Percentiles rank a stretch among this genome's conserved stretches.
phyloP scores from a whole-genome alignment of 2,329 filamentous ascomycete genomes.

The Paraphoma sp. region DNA sequence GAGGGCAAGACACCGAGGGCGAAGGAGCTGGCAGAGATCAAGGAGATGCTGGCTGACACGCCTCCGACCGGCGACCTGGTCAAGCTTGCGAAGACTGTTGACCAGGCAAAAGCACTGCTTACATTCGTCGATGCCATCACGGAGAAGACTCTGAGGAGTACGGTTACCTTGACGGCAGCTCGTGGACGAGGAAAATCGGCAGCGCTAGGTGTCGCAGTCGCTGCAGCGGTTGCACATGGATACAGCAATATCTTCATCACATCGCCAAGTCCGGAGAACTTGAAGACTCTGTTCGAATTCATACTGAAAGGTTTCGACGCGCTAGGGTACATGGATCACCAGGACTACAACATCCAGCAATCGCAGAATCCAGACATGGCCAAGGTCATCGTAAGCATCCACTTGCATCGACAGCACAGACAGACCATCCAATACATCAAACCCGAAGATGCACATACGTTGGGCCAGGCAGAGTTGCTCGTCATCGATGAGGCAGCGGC shows the following conservation, averaged over 20 bases:
- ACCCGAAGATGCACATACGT: slow-evolving; percentile 91
- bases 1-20: slow-evolving; percentile 73
- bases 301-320: slow-evolving; percentile 98
- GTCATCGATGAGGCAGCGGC: slow-evolving; percentile 98
- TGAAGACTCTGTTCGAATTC: slow-evolving; percentile 98
- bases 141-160: slow-evolving; percentile 93
- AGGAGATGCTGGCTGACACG: slow-evolving; percentile 83
- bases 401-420: slow-evolving; percentile 91
- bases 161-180: slow-evolving; percentile 89
- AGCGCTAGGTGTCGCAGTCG: slow-evolving; percentile 90
- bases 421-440: slow-evolving; percentile 99
- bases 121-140: slow-evolving; percentile 96
- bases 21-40: slow-evolving; percentile 82
- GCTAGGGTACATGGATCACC: slow-evolving; percentile 89
- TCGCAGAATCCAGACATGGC: slow-evolving; percentile 99
- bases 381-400: slow-evolving; percentile 97
- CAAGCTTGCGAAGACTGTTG: slow-evolving; percentile 84
- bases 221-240: slow-evolving; percentile 90
- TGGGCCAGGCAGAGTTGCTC: slow-evolving; percentile 92
- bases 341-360: slow-evolving; percentile 97
- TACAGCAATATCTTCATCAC: slow-evolving; percentile 99
- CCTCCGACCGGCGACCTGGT: slow-evolving; percentile 86
- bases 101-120: slow-evolving; percentile 95
- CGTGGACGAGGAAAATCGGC: slow-evolving; percentile 97
- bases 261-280: slow-evolving; percentile 94